phyloP scores from a whole-genome alignment of 2,329 filamentous ascomycete genomes.

The Xylariaceae sp. region DNA sequence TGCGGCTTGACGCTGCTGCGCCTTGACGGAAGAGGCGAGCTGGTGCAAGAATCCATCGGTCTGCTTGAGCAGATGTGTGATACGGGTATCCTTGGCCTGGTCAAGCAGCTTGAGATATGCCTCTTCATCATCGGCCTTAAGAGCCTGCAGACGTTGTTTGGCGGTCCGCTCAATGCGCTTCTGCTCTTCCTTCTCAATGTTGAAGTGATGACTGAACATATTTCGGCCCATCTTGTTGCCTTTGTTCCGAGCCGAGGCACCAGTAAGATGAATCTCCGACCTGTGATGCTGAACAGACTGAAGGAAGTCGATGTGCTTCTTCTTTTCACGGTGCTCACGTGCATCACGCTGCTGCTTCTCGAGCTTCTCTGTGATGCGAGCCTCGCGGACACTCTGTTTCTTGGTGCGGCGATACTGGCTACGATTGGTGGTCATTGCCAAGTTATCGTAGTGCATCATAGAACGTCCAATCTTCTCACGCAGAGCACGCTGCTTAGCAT shows the following conservation, averaged over 20 bases:
- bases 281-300: slow-evolving; percentile 81
- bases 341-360: slow-evolving; percentile 98
- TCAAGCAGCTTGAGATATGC: slow-evolving; percentile 97
- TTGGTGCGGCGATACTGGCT: slow-evolving; percentile 89
- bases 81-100: slow-evolving; percentile 98
- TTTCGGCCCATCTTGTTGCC: slow-evolving; percentile 81
- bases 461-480: slow-evolving; percentile 84
- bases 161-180: slow-evolving; percentile 96
- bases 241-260: slow-evolving; percentile 65
- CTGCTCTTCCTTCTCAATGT: slow-evolving; percentile 99
- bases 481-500: slow-evolving; percentile 81
- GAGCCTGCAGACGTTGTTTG: slow-evolving; percentile 97
- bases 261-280: slow-evolving; percentile 68
- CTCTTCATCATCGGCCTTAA: slow-evolving; percentile 99
- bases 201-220: slow-evolving; percentile 86
- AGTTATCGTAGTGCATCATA: slow-evolving; percentile 93
- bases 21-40: slow-evolving; percentile 89
- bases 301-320: slow-evolving; percentile 91
- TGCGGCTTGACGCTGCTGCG: slow-evolving; percentile 80
- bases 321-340: slow-evolving; percentile 93
- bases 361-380: slow-evolving; percentile 95
- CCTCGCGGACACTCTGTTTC: slow-evolving; percentile 93
- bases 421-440: slow-evolving; percentile 95
- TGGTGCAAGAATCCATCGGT: slow-evolving; percentile 97
- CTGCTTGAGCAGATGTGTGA: slow-evolving; percentile 92